Evolutionary conservation across 2,329 filamentous ascomycete genomes (phyloP).

Genomic region (Acrocalymma vagum): DNA sequence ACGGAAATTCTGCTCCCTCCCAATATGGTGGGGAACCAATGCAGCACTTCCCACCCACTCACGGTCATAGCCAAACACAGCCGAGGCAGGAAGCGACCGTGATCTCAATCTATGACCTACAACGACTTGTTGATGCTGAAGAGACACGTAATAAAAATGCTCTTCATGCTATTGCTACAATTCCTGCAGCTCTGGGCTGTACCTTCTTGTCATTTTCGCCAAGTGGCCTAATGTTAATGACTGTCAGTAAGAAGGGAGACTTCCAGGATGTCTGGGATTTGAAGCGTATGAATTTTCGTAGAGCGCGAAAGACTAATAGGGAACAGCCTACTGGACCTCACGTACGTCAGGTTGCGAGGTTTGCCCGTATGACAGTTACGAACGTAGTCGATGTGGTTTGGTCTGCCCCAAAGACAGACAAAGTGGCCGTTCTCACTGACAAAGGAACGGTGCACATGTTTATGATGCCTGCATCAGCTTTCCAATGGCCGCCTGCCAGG

Average conservation of each 20-base stretch:
- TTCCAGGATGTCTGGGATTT: conserved; percentile 84
- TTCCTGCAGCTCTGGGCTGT: conserved; percentile 76
- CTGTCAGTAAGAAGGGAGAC: conserved; percentile 84
- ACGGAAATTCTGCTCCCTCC: conserved; percentile 26
- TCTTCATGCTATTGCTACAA: conserved; percentile 72
- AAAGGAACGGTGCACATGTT: conserved; percentile 95
- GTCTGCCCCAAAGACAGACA: conserved; percentile 82
- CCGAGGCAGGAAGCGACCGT: conserved; percentile 71
- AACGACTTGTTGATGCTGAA: conserved; percentile 61
- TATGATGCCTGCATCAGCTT: conserved; percentile 82
- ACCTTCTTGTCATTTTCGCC: conserved; percentile 84
- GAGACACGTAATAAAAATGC: conserved; percentile 59
- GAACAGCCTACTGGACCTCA: conserved; percentile 48
- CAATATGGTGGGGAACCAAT: conserved; percentile 46
- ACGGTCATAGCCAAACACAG: conserved; percentile 67
- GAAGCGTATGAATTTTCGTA: conserved; percentile 63
- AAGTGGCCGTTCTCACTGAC: conserved; percentile 88
- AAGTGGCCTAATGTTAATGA: conserved; percentile 76
- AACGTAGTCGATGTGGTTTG: conserved; percentile 91
- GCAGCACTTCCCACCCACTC: conserved; percentile 75
- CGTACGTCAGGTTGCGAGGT: conserved; percentile 86
- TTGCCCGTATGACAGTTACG: conserved; percentile 89
- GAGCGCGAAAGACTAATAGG: conserved; percentile 37
- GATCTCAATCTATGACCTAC: conserved; percentile 77
- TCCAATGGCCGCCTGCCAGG: conserved; percentile 82